phyloP scores from a whole-genome alignment of 352 stramenopile genomes.

The Peronospora destructor region DNA sequence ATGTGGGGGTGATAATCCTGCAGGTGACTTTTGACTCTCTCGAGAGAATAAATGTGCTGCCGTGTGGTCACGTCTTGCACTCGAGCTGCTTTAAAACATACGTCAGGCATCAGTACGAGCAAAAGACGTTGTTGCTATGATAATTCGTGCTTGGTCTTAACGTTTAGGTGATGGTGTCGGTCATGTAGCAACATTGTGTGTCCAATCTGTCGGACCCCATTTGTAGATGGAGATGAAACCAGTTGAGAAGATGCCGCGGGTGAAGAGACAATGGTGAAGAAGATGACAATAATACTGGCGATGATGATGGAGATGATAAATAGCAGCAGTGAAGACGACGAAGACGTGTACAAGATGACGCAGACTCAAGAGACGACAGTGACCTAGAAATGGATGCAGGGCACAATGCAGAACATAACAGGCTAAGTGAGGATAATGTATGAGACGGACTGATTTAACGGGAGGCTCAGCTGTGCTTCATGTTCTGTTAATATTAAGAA shows the following conservation, averaged over 20 bases:
- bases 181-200: conserved; percentile 44
- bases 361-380: conserved; percentile 13
- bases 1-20: not conserved
- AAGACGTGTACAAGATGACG: conserved; percentile 19
- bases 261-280: conserved; percentile 5
- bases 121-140: not conserved
- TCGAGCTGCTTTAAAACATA: conserved; percentile 57
- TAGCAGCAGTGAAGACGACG: conserved; percentile 21
- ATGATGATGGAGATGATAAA: no score
- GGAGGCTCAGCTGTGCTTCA: conserved; percentile 2
- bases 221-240: conserved; percentile 11
- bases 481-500: conserved; percentile 5
- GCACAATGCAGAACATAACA: conserved; percentile 24
- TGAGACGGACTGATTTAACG: not conserved
- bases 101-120: conserved; percentile 47
- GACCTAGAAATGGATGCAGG: conserved; percentile 18
- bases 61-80: conserved; percentile 74
- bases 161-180: conserved; percentile 2
- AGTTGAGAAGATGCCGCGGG: conserved; percentile 12
- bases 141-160: conserved; percentile 3
- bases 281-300: conserved; percentile 12
- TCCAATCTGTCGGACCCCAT: conserved; percentile 49
- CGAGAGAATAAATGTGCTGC: conserved; percentile 60
- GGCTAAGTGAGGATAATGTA: not conserved
- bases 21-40: conserved; percentile 72